Conservation (phyloP, 83 land plant species). For the Larix sibirica region DNA sequence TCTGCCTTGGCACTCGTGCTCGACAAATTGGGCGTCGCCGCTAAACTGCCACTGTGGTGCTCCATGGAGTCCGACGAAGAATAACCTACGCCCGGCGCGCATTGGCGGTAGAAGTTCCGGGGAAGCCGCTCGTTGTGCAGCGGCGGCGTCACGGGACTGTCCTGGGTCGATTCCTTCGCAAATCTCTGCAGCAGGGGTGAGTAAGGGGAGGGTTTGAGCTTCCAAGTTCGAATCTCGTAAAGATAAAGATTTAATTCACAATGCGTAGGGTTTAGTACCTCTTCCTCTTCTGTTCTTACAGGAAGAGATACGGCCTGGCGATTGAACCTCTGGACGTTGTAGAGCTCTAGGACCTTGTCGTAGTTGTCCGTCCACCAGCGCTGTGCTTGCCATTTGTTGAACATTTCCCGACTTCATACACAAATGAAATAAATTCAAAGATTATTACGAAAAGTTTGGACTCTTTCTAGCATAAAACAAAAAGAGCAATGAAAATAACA, state of each 20-base stretch:
- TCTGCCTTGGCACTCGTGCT: constrained; percentile 57
- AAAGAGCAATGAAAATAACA: too few relatives aligned
- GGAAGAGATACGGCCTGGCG: constrained; percentile 54
- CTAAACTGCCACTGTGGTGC: constrained; percentile 33
- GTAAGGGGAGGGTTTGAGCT: too few relatives aligned
- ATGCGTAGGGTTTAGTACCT: not conserved
- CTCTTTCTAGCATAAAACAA: too few relatives aligned
- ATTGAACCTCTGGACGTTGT: constrained; percentile 88
- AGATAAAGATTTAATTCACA: not conserved
- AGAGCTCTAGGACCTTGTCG: constrained; percentile 86
- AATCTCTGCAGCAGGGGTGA: constrained; percentile 24
- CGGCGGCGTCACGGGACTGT: constrained; percentile 75
- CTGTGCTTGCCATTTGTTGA: constrained; percentile 95
- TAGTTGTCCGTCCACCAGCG: constrained; percentile 98
- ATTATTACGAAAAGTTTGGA: not conserved
- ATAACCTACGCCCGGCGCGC: constrained; percentile 29
- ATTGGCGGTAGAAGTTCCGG: constrained; percentile 54
- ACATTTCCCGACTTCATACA: constrained; percentile 86
- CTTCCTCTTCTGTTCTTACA: constrained; percentile 21
- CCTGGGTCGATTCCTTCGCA: constrained; percentile 52
- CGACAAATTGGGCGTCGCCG: constrained; percentile 65
- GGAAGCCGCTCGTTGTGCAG: constrained; percentile 58
- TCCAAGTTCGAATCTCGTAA: not conserved
- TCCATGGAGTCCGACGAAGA: constrained; percentile 72
- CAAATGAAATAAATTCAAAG: not conserved